Evolutionary conservation across 2,329 filamentous ascomycete genomes (phyloP), one percentile per base, ranked within the genome.

Genomic region (Colletotrichum sp.): DNA sequence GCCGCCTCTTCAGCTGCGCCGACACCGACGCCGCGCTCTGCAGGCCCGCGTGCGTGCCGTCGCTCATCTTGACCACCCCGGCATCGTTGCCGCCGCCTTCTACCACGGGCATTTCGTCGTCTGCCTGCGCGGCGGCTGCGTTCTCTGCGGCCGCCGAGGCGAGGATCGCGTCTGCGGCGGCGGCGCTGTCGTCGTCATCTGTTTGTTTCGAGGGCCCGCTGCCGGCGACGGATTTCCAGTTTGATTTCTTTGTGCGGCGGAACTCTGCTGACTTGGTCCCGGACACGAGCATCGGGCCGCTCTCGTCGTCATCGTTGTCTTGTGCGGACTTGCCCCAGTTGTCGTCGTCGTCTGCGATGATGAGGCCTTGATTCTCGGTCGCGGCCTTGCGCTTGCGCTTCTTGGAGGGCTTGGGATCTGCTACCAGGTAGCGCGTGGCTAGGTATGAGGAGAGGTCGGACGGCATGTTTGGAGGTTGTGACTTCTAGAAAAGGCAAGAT

Each of bases 41-140:
- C 16, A 99, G 87, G 2, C 97, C 97, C 0, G 96, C 96, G 81
- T 94, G 92, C 4, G 95, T 96, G 21, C 97, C 97, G 78, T 96
- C 95, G 76, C 95, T 94, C 95, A 98, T 98, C 79, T 92, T 92
- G 5, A 89, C 87, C 36, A 88, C 90, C 18, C 88, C 88, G 2
- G 85, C 87, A 1, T 86, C 85, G 34, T 26, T 18, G 3, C 81
- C 83, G 3, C 85, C 87, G 2, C 86, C 86, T 3, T 81, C 83
- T 9, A 91, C 79, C 0, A 88, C 82, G 2, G 89, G 89, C 62
- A 85, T 86, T 32, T 90, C 90, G 59, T 90, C 89, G 15, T 87
- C 88, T 73, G 80, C 89, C 57, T 84, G 84, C 21, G 83, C 83
- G 0, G 87, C 86, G 7, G 91, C 91, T 3, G 87, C 88, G 32